Evolutionary conservation across 2,329 filamentous ascomycete genomes (phyloP).

Genomic region (Paraphaeosphaeria minitans): DNA sequence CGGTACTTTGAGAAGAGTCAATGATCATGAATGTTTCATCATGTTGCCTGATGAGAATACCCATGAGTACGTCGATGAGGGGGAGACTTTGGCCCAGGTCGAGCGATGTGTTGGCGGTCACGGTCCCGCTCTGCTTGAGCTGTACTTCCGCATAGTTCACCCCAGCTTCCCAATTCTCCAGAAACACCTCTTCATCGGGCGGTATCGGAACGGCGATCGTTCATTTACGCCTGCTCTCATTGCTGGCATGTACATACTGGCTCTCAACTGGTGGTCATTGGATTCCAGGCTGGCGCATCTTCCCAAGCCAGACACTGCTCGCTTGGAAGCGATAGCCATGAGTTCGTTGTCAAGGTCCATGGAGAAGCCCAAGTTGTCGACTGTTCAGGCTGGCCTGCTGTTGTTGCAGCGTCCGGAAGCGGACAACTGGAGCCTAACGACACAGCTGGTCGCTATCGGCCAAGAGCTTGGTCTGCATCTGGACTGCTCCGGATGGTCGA

Average conservation of each 20-base stretch:
- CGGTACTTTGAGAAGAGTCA: constrained; percentile 71
- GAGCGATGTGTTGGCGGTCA: constrained; percentile 77
- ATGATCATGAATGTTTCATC: constrained; percentile 77
- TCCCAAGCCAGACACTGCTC: constrained; percentile 72
- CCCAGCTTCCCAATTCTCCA: constrained; percentile 83
- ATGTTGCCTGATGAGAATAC: constrained; percentile 77
- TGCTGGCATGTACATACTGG: constrained; percentile 81
- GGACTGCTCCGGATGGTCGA: constrained; percentile 85
- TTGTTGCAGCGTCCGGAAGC: constrained; percentile 76
- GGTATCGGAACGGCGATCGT: constrained; percentile 72
- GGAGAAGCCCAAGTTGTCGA: constrained; percentile 80
- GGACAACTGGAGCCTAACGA: constrained; percentile 83
- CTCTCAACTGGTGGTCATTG: constrained; percentile 86
- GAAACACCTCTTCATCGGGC: constrained; percentile 78
- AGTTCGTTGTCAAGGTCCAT: constrained; percentile 76
- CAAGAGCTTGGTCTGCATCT: constrained; percentile 90
- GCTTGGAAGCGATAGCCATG: constrained; percentile 75
- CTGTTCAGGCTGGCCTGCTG: constrained; percentile 76
- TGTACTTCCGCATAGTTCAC: constrained; percentile 83
- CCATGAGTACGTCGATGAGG: constrained; percentile 71
- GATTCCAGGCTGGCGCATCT: constrained; percentile 68
- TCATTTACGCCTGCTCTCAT: constrained; percentile 78
- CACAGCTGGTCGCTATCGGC: constrained; percentile 82
- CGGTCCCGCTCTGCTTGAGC: constrained; percentile 75
- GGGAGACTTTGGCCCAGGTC: constrained; percentile 71